Evolutionary conservation across 2,329 filamentous ascomycete species (phyloP).

Genomic region (Colletotrichum tropicicola): DNA sequence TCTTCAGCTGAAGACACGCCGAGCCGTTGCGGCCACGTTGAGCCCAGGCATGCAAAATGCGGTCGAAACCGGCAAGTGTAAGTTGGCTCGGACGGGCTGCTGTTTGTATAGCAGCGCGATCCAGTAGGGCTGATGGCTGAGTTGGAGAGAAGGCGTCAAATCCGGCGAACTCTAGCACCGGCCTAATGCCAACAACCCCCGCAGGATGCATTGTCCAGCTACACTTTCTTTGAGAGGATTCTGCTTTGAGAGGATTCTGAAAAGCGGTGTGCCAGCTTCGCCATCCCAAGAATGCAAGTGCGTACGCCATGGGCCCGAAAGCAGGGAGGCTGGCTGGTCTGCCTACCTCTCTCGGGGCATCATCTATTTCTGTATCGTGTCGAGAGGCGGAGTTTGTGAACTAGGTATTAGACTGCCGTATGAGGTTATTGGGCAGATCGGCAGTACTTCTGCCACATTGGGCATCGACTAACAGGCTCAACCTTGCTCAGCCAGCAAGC

Average conservation of each 20-base stretch:
- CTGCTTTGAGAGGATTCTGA: background rate
- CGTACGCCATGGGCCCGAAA: background rate
- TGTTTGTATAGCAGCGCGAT: background rate
- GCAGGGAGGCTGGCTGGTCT: no score
- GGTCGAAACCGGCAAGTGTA: background rate
- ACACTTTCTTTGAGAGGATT: background rate
- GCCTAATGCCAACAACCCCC: background rate
- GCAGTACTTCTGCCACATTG: no score
- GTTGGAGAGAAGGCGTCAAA: background rate
- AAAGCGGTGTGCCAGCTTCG: background rate
- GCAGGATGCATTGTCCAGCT: background rate
- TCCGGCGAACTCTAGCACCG: background rate
- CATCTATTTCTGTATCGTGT: no score
- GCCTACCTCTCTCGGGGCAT: no score
- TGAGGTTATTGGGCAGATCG: no score
- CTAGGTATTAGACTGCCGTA: no score
- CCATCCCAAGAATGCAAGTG: background rate
- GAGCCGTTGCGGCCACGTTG: no score
- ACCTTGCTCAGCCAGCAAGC: no score
- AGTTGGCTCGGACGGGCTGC: background rate
- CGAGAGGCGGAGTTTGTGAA: no score
- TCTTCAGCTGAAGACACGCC: background rate
- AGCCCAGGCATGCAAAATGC: background rate
- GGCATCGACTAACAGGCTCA: no score
- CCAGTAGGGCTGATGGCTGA: conserved; percentile 14